Evolutionary conservation across 495 filamentous ascomycete species (phyloP).

Genomic region (Penicillium angulare): DNA sequence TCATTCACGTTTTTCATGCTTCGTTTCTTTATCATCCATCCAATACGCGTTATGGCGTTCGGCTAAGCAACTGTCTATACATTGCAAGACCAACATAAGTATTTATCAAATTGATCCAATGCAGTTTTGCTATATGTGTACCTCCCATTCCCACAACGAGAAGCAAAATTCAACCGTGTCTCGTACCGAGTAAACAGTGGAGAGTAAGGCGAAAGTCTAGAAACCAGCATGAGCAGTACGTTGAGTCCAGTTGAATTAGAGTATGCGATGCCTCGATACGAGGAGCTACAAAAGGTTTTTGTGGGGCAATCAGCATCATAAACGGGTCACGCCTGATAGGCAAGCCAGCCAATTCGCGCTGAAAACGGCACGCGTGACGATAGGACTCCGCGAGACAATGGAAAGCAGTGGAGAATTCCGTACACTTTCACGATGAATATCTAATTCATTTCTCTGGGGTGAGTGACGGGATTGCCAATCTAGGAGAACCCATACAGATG

Average conservation of each 20-base stretch:
- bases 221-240: too few species aligned
- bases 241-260: neutral
- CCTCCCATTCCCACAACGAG: too few species aligned
- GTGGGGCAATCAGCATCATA: neutral
- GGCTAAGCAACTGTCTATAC: too few species aligned
- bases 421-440: neutral
- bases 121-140: too few species aligned
- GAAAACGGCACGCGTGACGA: conserved; percentile 6
- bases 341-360: neutral
- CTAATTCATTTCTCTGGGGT: neutral
- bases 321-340: neutral
- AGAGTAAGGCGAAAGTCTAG: too few species aligned
- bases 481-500: neutral
- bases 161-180: too few species aligned
- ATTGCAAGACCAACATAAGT: too few species aligned
- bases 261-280: neutral
- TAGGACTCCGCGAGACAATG: neutral
- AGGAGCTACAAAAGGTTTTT: neutral
- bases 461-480: neutral
- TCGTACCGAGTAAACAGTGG: too few species aligned
- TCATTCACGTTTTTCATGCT: too few species aligned
- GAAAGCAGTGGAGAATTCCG: neutral
- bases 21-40: too few species aligned
- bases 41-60: too few species aligned
- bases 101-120: too few species aligned